Evolutionary conservation across 805 yeast genomes (phyloP), one percentile per base, ranked within the genome.

Genomic region (Starmerella kuoi): DNA sequence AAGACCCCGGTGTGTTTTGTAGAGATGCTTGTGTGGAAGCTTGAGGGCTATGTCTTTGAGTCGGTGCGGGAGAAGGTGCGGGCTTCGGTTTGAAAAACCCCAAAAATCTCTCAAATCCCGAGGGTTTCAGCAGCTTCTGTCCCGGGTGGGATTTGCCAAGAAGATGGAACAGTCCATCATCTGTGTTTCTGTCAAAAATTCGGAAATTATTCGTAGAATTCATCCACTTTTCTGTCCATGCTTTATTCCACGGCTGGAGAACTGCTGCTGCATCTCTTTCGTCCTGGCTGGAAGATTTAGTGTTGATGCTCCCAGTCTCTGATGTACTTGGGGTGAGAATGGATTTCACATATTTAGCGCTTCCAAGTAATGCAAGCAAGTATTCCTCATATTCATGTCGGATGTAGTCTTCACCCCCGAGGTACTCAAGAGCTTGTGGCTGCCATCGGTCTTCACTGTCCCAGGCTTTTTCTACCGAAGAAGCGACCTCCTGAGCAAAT

Each of bases 341-440:
- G 5, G 24, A 23, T 24, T 31, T 72, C 14, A 36, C 72, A 52
- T 77, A 81, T 59, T 93, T 80, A 19, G 73, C 76, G 21, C 82
- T 69, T 0, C 94, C 68, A 20, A 88, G 58, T 48, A 91, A 59
- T 9, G 93, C 84, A 45, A 80, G 70, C 21, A 87, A 61, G 56
- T 91, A 91, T 54, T 87, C 96, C 56, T 91, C 98, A 60, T 88
- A 87, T 54, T 77, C 85, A 62, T 76, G 72, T 40, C 97, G 64
- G 25, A 91, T 77, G 55, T 78, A 84, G 60, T 91, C 98, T 54
- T 91, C 97, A 51, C 83, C 77, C 3, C 88, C 88, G 34, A 63
- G 61, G 55, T 70, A 79, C 44, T 72, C 70, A 39, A 72, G 52
- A 51, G 70, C 60, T 48, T 62, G 66, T 46, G 66, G 63, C 7